phyloP scores from a whole-genome alignment of 371 early-diverging fungal species.

The Dentiscutata heterogama region DNA sequence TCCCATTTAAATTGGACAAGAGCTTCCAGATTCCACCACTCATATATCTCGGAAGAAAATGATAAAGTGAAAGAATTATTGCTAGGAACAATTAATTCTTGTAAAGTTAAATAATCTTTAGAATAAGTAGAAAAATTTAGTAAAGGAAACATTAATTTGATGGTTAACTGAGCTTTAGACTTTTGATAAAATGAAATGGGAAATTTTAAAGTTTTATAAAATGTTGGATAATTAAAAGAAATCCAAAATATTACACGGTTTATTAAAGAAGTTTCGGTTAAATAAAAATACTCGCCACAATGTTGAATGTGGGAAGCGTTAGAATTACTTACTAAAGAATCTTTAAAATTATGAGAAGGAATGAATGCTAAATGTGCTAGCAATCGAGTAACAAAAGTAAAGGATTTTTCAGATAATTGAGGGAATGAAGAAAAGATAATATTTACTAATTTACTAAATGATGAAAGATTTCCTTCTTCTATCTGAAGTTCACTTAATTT shows the following conservation, averaged over 20 bases:
- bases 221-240: not conserved
- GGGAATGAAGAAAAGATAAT: too few species aligned
- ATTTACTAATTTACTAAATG: too few species aligned
- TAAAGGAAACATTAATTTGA: not conserved
- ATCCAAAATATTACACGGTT: not conserved
- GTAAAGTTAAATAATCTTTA: not conserved
- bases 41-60: not conserved
- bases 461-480: too few species aligned
- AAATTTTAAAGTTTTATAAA: not conserved
- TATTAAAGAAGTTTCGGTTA: too few species aligned
- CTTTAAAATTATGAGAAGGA: too few species aligned
- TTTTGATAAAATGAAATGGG: not conserved
- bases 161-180: not conserved
- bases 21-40: not conserved
- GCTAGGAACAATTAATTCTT: not conserved
- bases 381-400: too few species aligned
- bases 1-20: constrained; percentile 23
- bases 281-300: too few species aligned
- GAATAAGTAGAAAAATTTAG: not conserved
- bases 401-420: too few species aligned
- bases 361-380: too few species aligned
- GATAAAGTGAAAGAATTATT: not conserved
- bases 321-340: too few species aligned
- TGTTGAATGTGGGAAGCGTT: too few species aligned
- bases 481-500: too few species aligned